Evolutionary conservation across 2,329 filamentous ascomycete species (phyloP).

Genomic region (Paraphoma chrysanthemicola): DNA sequence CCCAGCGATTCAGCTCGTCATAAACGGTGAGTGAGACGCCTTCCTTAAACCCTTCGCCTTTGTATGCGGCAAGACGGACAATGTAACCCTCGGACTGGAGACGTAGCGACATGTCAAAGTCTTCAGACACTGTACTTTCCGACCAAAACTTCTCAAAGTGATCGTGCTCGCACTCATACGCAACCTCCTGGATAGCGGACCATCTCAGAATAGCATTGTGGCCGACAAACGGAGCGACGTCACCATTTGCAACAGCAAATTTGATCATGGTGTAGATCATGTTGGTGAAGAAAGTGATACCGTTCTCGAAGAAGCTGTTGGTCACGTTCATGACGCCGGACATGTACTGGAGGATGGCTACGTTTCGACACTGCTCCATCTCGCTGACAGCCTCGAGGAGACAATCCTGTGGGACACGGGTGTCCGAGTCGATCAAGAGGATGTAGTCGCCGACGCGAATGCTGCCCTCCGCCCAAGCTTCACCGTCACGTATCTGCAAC

Average conservation of each 20-base stretch:
- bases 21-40: constrained; percentile 77
- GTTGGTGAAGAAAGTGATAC: constrained; percentile 80
- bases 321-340: constrained; percentile 76
- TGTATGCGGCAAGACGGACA: constrained; percentile 73
- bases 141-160: constrained; percentile 74
- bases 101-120: constrained; percentile 77
- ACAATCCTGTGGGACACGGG: constrained; percentile 69
- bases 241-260: constrained; percentile 73
- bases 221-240: constrained; percentile 77
- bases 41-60: constrained; percentile 74
- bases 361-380: constrained; percentile 80
- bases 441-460: constrained; percentile 87
- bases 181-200: constrained; percentile 67
- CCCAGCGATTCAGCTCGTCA: constrained; percentile 74
- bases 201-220: constrained; percentile 80
- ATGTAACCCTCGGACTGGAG: constrained; percentile 73
- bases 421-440: constrained; percentile 61
- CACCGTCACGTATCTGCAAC: constrained; percentile 69
- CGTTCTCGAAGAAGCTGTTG: constrained; percentile 75
- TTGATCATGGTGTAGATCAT: constrained; percentile 77
- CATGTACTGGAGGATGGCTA: constrained; percentile 78
- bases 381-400: constrained; percentile 80
- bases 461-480: constrained; percentile 80
- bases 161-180: constrained; percentile 47
- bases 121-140: constrained; percentile 77